Percentiles rank a stretch among this genome's conserved stretches.
Evolutionary conservation across 75 land plant species (phyloP).

Genomic region (Cunninghamia lanceolata): DNA sequence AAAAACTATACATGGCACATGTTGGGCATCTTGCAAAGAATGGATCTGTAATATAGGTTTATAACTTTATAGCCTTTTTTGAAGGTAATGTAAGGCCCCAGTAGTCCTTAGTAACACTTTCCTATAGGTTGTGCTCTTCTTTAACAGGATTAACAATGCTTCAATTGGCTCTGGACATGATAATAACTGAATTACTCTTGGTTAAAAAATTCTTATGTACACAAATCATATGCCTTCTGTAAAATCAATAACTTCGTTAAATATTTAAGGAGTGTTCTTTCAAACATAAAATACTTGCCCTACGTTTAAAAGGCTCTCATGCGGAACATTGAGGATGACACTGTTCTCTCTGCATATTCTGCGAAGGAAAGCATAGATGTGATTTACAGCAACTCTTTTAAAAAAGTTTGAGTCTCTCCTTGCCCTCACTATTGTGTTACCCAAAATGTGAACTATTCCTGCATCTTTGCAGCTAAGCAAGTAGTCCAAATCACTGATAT

Average conservation of each 20-base stretch:
- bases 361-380: conserved; percentile 30
- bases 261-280: neutral
- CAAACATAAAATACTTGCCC: conserved; percentile 43
- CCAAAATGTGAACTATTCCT: conserved; percentile 42
- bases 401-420: conserved; percentile 26
- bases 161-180: neutral
- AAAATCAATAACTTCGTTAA: neutral
- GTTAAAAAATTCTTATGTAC: neutral
- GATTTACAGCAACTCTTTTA: conserved; percentile 32
- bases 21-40: neutral
- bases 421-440: conserved; percentile 37
- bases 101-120: too few species aligned
- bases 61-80: neutral
- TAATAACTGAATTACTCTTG: neutral
- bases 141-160: neutral
- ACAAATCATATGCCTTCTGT: neutral
- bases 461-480: conserved; percentile 22
- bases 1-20: neutral
- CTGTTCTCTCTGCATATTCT: conserved; percentile 32
- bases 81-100: neutral
- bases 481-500: conserved; percentile 15
- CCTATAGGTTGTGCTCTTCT: neutral
- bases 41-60: neutral
- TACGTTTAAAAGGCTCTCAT: conserved; percentile 40
- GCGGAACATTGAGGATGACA: conserved; percentile 28